These are phyloP conservation scores for Chaetomium sp. DNA, from an alignment of 2,329 filamentous ascomycete genomes.

Conservation along the genomic window DNA sequence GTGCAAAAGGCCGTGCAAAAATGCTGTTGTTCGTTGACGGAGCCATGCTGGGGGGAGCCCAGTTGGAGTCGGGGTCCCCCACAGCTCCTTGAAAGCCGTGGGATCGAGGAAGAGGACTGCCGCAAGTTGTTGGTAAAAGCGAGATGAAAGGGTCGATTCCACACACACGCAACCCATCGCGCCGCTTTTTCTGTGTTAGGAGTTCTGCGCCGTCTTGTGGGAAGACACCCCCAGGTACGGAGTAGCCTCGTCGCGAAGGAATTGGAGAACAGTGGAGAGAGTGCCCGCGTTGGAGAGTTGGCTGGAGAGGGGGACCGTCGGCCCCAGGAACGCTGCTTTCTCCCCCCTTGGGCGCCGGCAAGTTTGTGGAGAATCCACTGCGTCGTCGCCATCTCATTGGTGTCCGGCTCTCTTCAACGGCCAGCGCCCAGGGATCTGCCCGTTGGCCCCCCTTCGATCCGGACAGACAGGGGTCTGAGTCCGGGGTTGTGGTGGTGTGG, in stretches of 20 bases:
- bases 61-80: no score
- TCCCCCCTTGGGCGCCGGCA: slow-evolving; percentile 3
- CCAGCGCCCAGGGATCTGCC: slow-evolving; percentile 14
- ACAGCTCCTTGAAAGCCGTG: no score
- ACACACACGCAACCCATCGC: slow-evolving; percentile 1
- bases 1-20: no score
- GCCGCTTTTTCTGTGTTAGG: slow-evolving; percentile 5
- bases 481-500: slow-evolving; percentile 13
- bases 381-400: slow-evolving; percentile 14
- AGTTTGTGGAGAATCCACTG: slow-evolving; percentile 12
- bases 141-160: slow-evolving; percentile 13
- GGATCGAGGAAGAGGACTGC: not conserved
- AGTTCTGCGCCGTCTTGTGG: slow-evolving; percentile 4
- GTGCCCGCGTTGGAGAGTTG: not conserved
- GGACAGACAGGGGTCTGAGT: slow-evolving; percentile 16
- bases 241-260: not conserved
- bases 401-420: slow-evolving; percentile 13
- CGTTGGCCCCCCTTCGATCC: slow-evolving; percentile 17
- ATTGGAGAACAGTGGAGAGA: slow-evolving; percentile 16
- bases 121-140: not conserved
- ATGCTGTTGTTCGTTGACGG: no score
- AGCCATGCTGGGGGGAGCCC: no score
- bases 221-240: not conserved
- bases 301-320: slow-evolving; percentile 22
- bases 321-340: slow-evolving; percentile 14